A percentile compares a stretch with the other conserved stretches of the same genome.
Evolutionary conservation across 2,329 filamentous ascomycete genomes (phyloP).

Genomic region (Phaeosphaeria sp.): DNA sequence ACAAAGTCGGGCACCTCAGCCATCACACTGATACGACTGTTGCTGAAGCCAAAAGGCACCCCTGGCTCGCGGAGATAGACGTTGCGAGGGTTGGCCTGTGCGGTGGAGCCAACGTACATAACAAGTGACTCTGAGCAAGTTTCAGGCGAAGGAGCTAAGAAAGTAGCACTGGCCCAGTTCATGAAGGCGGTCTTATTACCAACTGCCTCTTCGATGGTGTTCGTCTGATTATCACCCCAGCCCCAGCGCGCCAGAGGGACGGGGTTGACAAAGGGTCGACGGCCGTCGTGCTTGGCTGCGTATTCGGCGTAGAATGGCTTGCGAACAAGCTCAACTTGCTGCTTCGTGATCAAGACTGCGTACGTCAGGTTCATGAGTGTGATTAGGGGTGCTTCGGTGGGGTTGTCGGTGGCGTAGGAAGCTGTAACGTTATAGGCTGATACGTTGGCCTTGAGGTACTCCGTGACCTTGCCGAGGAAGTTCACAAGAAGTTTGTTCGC

Average conservation of each 20-base stretch:
- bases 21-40: conserved; percentile 57
- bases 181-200: conserved; percentile 59
- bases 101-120: conserved; percentile 54
- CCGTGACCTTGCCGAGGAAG: conserved; percentile 53
- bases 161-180: conserved; percentile 56
- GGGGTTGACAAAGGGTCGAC: conserved; percentile 59
- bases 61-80: conserved; percentile 52
- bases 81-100: conserved; percentile 55
- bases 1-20: conserved; percentile 58
- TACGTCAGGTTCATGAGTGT: conserved; percentile 55
- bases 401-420: conserved; percentile 45
- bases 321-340: conserved; percentile 55
- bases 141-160: conserved; percentile 51
- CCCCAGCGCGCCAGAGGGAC: conserved; percentile 57
- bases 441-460: conserved; percentile 51
- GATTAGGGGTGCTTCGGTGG: conserved; percentile 38
- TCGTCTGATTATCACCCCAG: conserved; percentile 52
- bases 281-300: conserved; percentile 53
- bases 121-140: conserved; percentile 60
- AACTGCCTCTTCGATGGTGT: conserved; percentile 52
- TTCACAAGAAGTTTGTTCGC: conserved; percentile 49
- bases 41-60: conserved; percentile 57
- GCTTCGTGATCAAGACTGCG: conserved; percentile 55
- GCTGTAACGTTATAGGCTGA: conserved; percentile 46
- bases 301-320: conserved; percentile 61